phyloP scores from a whole-genome alignment of 2,329 filamentous ascomycete species.

The Xylaria sp. region DNA sequence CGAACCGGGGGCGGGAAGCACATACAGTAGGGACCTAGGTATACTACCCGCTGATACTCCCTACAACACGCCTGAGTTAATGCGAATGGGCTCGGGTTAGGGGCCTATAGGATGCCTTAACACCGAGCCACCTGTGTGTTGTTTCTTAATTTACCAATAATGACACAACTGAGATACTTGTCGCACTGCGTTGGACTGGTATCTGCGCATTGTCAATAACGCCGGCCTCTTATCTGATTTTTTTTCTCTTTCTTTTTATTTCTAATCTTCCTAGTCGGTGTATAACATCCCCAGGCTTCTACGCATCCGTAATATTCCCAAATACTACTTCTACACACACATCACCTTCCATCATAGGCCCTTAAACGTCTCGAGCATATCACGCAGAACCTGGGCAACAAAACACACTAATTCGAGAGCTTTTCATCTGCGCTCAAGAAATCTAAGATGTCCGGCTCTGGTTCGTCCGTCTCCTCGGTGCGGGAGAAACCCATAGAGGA shows the following conservation, averaged over 20 bases:
- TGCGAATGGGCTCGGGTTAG: neutral
- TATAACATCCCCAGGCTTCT: neutral
- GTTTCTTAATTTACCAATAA: neutral
- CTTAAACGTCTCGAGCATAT: neutral
- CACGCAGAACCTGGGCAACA: neutral
- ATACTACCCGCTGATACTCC: neutral
- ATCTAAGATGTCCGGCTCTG: neutral
- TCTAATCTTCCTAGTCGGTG: neutral
- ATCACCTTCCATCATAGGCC: neutral
- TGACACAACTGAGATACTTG: neutral
- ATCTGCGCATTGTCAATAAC: neutral
- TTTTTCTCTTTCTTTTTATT: too few species aligned
- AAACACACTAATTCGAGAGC: neutral
- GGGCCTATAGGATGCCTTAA: neutral
- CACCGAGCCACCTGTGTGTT: neutral
- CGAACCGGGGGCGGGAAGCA: neutral
- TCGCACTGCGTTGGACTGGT: neutral
- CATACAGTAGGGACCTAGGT: too few species aligned
- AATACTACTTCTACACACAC: neutral
- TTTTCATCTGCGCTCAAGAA: neutral
- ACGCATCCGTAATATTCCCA: neutral
- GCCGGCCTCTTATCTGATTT: too few species aligned
- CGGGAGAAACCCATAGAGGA: constrained; percentile 8
- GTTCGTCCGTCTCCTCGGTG: constrained; percentile 11
- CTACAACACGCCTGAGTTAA: neutral